phyloP scores from a whole-genome alignment of 306 rosid species.

The Citrullus mucosospermus region DNA sequence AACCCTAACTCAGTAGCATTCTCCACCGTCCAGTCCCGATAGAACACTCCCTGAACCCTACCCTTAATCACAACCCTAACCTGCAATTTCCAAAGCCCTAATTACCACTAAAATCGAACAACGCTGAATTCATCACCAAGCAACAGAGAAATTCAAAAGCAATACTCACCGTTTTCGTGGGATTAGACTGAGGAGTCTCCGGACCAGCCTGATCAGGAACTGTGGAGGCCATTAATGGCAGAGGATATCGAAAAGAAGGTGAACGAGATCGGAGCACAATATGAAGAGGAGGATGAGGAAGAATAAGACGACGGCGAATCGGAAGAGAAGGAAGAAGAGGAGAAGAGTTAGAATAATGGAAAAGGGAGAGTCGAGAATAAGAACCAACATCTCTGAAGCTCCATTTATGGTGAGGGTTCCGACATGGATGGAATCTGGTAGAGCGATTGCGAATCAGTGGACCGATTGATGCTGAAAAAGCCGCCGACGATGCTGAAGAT shows the following conservation, averaged over 20 bases:
- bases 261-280: constrained; percentile 36
- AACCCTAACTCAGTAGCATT: constrained; percentile 36
- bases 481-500: background rate
- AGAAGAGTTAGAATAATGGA: constrained; percentile 35
- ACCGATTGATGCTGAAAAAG: constrained; percentile 4
- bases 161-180: constrained; percentile 49
- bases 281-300: constrained; percentile 36
- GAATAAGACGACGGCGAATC: constrained; percentile 38
- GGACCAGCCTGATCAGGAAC: constrained; percentile 15
- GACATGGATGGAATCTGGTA: constrained; percentile 20
- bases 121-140: background rate
- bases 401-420: constrained; percentile 14
- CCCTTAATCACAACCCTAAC: constrained; percentile 84
- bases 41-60: constrained; percentile 64
- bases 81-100: constrained; percentile 25
- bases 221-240: constrained; percentile 33
- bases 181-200: constrained; percentile 16
- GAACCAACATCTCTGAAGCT: constrained; percentile 17
- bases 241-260: constrained; percentile 30
- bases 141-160: background rate
- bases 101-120: background rate
- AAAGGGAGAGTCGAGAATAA: constrained; percentile 44
- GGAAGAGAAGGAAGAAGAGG: constrained; percentile 33
- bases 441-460: constrained; percentile 21
- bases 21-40: constrained; percentile 38